Base-by-base conservation (phyloP, 495 filamentous ascomycete genomes). In the Talaromyces ruber region DNA sequence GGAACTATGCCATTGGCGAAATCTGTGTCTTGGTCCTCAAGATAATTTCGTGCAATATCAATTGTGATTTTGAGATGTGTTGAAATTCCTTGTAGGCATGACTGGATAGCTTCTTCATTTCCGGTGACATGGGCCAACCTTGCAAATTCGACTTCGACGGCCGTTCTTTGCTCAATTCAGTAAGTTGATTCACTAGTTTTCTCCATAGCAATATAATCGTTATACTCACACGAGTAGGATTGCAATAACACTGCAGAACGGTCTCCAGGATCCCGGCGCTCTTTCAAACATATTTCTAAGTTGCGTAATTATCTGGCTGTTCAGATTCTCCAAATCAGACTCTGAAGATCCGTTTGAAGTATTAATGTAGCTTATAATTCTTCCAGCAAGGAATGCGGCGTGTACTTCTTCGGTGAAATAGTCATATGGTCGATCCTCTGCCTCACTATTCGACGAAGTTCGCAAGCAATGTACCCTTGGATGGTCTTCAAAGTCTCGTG, bases 251-350 rank as follows among this genome's bases (percentile, higher is more conserved):
- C 56, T 30, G 21, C 56, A 59, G 56, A 37, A 43, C 6, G 56
- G 56, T 16, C 56, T 59, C 56, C 56, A 59, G 34, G 56, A 59
- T 3, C 56, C 56, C 2, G 56, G 32, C 6, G 56, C 56, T 43
- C 24, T 18, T 26, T 34, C 56, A 29, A 59, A 59, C 32, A 59
- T 18, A 16, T 11, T 14, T 2, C 34, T 24, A 14, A 59, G 32
- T 12, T 11, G 30, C 9, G 30, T 22, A 21, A 30, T 59, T 22
- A 59, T 22, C 32, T 59, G 30, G 9, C 7, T 37, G 11, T 18
- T 24, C 3, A 43, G 9, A 34, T 59, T 21, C 22, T 25, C 22
- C 9, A 34, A 43, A 22, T 59, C 16, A 4, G 32, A 5, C 30
- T 39, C 56, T n/a, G 24, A 9, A 8, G 4, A 5, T 39, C 26